Evolutionary conservation across 2,329 filamentous ascomycete genomes (phyloP).

Genomic region (Dothistroma pini): DNA sequence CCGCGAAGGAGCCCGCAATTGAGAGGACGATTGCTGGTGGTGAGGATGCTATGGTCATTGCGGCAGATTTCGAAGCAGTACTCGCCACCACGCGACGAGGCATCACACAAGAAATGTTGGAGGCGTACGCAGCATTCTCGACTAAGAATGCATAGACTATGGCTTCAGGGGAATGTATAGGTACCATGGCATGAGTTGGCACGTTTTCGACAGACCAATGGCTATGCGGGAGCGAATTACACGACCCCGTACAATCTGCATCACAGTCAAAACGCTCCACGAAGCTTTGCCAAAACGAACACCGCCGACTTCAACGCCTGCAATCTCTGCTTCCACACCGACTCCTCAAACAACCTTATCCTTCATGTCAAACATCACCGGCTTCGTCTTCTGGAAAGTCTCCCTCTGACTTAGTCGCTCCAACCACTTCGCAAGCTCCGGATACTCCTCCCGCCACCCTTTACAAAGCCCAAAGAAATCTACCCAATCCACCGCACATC

Average conservation of each 20-base stretch:
- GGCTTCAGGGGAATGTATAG: too few species aligned
- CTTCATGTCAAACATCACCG: constrained; percentile 3
- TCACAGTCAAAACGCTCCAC: too few species aligned
- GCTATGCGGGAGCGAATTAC: too few species aligned
- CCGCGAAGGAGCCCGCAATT: constrained; percentile 32
- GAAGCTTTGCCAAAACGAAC: too few species aligned
- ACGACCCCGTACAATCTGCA: too few species aligned
- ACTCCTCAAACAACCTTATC: neutral
- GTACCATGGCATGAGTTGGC: too few species aligned
- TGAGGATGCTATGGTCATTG: constrained; percentile 38
- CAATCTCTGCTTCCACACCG: too few species aligned
- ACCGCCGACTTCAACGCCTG: too few species aligned
- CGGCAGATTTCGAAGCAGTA: constrained; percentile 44
- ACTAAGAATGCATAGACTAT: neutral
- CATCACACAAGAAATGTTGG: constrained; percentile 58
- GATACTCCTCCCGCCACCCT: neutral
- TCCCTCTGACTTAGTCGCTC: neutral
- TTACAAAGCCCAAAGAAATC: neutral
- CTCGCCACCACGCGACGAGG: constrained; percentile 48
- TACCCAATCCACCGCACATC: neutral
- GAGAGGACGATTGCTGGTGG: constrained; percentile 25
- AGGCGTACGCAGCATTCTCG: constrained; percentile 53
- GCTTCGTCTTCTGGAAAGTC: neutral
- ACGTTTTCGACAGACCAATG: too few species aligned
- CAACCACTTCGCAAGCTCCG: neutral